These are phyloP conservation scores for Chlamydomonas eustigma DNA, from an alignment of 139 green algal genomes.

Conservation along the genomic window DNA sequence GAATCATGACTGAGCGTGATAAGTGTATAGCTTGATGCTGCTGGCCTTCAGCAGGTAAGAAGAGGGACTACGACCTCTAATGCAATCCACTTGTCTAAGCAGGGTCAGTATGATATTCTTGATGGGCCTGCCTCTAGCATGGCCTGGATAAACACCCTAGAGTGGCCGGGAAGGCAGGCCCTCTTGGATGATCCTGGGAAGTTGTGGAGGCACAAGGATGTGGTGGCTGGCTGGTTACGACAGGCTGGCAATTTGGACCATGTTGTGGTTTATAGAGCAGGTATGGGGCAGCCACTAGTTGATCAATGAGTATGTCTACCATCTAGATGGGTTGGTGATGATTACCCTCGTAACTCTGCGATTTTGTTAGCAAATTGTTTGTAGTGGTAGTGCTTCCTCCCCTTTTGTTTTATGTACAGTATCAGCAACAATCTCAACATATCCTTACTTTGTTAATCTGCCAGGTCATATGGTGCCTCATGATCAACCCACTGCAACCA, in stretches of 20 bases:
- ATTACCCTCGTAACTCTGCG: not conserved
- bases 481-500: conserved; percentile 30
- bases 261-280: conserved; percentile 31
- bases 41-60: no score
- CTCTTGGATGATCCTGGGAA: not conserved
- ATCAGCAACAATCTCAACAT: not conserved
- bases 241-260: conserved; percentile 27
- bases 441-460: conserved; percentile 9
- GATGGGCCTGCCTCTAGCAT: conserved; percentile 52
- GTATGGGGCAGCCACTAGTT: not conserved
- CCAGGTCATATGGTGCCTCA: conserved; percentile 56
- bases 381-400: not conserved
- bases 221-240: conserved; percentile 24
- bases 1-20: not conserved
- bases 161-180: conserved; percentile 30
- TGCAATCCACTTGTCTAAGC: not conserved
- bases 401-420: not conserved
- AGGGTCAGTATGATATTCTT: conserved; percentile 61
- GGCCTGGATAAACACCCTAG: conserved; percentile 49
- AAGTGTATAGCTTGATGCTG: not conserved
- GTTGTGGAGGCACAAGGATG: not conserved
- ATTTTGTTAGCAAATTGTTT: not conserved
- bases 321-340: not conserved
- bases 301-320: not conserved
- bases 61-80: no score